A percentile compares a stretch with the other conserved stretches of the same genome.
Conservation (phyloP, 208 protist species). For the Crithidia bombi region DNA sequence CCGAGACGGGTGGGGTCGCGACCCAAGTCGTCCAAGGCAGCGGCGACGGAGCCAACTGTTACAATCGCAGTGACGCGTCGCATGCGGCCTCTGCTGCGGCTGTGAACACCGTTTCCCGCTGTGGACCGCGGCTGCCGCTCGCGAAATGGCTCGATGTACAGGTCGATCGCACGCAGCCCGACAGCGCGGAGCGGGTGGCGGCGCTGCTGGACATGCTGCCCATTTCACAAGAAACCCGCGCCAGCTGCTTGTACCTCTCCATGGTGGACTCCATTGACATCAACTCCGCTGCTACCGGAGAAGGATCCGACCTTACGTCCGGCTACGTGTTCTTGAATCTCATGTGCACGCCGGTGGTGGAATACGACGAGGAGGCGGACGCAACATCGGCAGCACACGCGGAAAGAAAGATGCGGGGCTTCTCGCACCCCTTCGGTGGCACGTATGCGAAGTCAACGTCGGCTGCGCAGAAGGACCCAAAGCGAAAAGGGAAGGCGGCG, state of each 20-base stretch:
- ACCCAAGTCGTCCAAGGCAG: no score
- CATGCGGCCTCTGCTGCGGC: no score
- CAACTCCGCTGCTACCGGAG: conserved; percentile 10
- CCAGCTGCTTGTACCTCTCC: conserved; percentile 70
- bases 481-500: neutral
- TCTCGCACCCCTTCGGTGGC: neutral
- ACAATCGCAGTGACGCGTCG: no score
- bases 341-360: conserved; percentile 66
- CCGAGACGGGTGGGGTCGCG: neutral
- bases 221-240: conserved; percentile 56
- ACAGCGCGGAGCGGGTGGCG: conserved; percentile 36
- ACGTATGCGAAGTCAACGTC: neutral
- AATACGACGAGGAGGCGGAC: neutral
- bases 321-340: conserved; percentile 81
- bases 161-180: conserved; percentile 37
- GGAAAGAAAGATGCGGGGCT: conserved; percentile 6
- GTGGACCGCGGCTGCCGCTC: conserved; percentile 23
- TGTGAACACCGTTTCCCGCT: neutral
- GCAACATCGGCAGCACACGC: neutral
- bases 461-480: conserved; percentile 2
- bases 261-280: conserved; percentile 58
- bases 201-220: conserved; percentile 70
- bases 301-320: conserved; percentile 37
- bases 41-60: neutral
- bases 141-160: conserved; percentile 88